Percentiles rank a stretch among this genome's conserved stretches.
These are phyloP conservation scores for Annona squamosa DNA, from an alignment of 164 flowering plant species.

Conservation along the genomic window DNA sequence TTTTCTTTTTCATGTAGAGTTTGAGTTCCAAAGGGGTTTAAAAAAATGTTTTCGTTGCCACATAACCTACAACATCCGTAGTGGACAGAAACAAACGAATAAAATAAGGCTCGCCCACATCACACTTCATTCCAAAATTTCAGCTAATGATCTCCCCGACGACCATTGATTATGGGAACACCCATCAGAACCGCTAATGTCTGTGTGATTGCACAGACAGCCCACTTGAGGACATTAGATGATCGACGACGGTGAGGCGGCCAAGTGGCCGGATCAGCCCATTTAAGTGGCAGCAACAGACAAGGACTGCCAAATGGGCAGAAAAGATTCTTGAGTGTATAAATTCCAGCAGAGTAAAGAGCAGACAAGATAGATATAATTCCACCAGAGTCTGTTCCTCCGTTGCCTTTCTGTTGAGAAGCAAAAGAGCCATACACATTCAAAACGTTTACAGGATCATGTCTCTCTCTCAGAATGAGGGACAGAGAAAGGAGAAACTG, in stretches of 20 bases:
- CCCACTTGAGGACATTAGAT: neutral
- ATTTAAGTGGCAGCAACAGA: neutral
- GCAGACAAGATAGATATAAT: slow-evolving; percentile 12
- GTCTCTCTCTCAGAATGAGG: slow-evolving; percentile 10
- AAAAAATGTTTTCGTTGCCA: neutral
- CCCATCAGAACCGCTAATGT: neutral
- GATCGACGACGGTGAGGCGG: neutral
- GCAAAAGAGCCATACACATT: slow-evolving; percentile 18
- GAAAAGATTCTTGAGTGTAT: slow-evolving; percentile 1
- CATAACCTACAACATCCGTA: neutral
- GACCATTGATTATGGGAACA: neutral
- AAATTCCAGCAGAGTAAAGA: slow-evolving; percentile 14
- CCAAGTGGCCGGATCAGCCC: neutral
- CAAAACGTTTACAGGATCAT: slow-evolving; percentile 12
- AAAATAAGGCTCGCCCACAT: neutral
- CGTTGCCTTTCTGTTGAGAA: slow-evolving; percentile 14
- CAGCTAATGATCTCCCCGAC: neutral
- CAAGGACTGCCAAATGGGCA: slow-evolving; percentile 9
- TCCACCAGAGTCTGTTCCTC: slow-evolving; percentile 23
- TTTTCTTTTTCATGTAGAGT: neutral
- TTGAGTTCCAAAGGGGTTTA: too few species aligned
- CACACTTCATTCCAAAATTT: neutral
- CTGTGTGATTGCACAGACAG: neutral
- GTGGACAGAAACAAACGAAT: neutral
- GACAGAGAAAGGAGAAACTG: neutral